phyloP scores from a whole-genome alignment of 129 eudicot genomes.

The Artemisia argyi region DNA sequence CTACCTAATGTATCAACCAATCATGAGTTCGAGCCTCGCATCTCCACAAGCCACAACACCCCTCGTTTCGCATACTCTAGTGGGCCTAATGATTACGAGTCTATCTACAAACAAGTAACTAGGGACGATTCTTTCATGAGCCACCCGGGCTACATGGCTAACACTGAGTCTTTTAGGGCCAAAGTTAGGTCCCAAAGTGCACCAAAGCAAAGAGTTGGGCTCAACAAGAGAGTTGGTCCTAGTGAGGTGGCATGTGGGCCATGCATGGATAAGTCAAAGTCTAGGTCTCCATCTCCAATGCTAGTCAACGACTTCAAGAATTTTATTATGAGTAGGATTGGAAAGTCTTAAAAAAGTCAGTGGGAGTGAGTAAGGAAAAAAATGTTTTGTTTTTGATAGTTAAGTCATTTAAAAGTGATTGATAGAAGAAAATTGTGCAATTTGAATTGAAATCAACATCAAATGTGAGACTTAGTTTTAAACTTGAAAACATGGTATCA shows the following conservation, averaged over 20 bases:
- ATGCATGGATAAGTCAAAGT: conserved; percentile 56
- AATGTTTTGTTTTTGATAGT: conserved; percentile 12
- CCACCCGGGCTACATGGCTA: conserved; percentile 77
- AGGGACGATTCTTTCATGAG: conserved; percentile 41
- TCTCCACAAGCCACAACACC: conserved; percentile 75
- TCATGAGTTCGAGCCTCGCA: conserved; percentile 38
- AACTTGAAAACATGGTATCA: neutral
- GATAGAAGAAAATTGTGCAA: conserved; percentile 25
- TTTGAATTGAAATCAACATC: conserved; percentile 19
- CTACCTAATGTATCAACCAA: conserved; percentile 11
- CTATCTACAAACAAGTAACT: conserved; percentile 48
- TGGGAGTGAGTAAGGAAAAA: neutral
- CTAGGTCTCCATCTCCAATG: conserved; percentile 44
- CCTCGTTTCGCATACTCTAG: conserved; percentile 55
- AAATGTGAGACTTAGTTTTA: conserved; percentile 21
- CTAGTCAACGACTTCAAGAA: conserved; percentile 63
- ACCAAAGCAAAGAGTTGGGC: conserved; percentile 59
- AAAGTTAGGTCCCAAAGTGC: conserved; percentile 80
- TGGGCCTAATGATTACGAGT: conserved; percentile 40
- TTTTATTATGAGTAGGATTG: conserved; percentile 61
- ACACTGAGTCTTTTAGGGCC: conserved; percentile 68
- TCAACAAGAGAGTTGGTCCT: conserved; percentile 49
- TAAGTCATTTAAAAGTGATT: neutral
- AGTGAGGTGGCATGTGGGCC: conserved; percentile 60
- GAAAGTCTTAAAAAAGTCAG: conserved; percentile 42